Conservation (phyloP, 1,284 basidiomycete genomes). For the Cerrena zonata region DNA sequence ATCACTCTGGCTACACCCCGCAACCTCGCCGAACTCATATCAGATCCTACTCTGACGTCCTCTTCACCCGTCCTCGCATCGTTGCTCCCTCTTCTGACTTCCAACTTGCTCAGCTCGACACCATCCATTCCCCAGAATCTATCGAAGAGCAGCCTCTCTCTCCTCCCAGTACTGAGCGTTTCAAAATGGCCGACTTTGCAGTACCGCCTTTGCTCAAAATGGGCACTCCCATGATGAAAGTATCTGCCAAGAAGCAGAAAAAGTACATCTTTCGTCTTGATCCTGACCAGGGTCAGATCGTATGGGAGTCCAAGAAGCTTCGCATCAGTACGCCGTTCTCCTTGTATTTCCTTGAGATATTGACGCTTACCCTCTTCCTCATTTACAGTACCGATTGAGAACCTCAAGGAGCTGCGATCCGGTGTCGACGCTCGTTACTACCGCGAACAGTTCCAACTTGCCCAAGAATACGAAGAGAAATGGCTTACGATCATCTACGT, state of each 20-base stretch:
- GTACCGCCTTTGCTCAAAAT: conserved; percentile 51
- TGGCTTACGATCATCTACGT: conserved; percentile 81
- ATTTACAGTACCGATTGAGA: conserved; percentile 74
- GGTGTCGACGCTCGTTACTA: conserved; percentile 74
- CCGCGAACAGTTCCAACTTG: conserved; percentile 69
- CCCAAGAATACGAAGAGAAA: conserved; percentile 53
- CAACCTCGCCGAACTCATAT: conserved; percentile 5
- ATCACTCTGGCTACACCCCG: neutral
- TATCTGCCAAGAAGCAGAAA: conserved; percentile 81
- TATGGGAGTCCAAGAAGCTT: conserved; percentile 78
- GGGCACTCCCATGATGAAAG: conserved; percentile 79
- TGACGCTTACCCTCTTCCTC: neutral
- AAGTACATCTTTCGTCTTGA: conserved; percentile 71
- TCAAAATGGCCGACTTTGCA: conserved; percentile 30
- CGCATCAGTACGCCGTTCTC: conserved; percentile 50
- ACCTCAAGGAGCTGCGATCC: conserved; percentile 86
- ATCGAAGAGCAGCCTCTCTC: conserved; percentile 7
- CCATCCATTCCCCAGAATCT: neutral
- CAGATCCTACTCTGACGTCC: conserved; percentile 12
- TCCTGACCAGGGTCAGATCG: conserved; percentile 73
- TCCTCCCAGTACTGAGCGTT: conserved; percentile 13
- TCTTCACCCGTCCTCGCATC: conserved; percentile 9
- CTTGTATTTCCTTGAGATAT: conserved; percentile 1
- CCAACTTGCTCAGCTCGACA: neutral
- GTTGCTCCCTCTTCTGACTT: neutral